A percentile compares a stretch with the other conserved stretches of the same genome.
phyloP scores from a whole-genome alignment of 1,284 basidiomycete species.

The Ganoderma meredithae region DNA sequence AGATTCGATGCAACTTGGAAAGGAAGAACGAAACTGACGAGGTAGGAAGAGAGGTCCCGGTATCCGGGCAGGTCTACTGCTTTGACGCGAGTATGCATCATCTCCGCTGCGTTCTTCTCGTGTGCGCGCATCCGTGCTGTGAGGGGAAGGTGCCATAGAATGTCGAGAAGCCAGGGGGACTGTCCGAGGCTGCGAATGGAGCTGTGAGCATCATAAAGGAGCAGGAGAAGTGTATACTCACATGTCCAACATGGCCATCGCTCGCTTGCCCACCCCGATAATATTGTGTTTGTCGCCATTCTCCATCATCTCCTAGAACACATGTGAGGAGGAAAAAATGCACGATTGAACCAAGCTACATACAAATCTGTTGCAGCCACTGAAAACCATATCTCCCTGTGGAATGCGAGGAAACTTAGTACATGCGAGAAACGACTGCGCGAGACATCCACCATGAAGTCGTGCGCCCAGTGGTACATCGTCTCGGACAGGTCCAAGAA shows the following conservation, averaged over 20 bases:
- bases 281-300: constrained; percentile 31
- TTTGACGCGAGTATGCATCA: constrained; percentile 18
- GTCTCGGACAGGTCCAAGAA: constrained; percentile 25
- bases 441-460: constrained; percentile 26
- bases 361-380: constrained; percentile 24
- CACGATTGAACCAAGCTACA: background rate
- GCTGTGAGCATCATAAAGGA: background rate
- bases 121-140: constrained; percentile 18
- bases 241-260: constrained; percentile 28
- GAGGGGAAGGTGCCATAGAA: constrained; percentile 33
- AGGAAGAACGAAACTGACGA: background rate
- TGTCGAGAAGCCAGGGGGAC: constrained; percentile 33
- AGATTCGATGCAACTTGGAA: too few species aligned
- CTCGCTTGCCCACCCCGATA: constrained; percentile 29
- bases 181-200: constrained; percentile 25
- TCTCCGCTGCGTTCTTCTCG: constrained; percentile 19
- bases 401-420: background rate
- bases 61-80: background rate
- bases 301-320: constrained; percentile 32
- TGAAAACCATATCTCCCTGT: constrained; percentile 34
- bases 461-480: constrained; percentile 33
- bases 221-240: background rate
- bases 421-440: too few species aligned
- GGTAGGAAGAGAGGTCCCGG: constrained; percentile 30
- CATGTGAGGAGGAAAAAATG: too few species aligned